A percentile compares a stretch with the other conserved stretches of the same genome.
Conservation (phyloP, 2,329 filamentous ascomycete species). For the Phaeophleospora eucalypticola region DNA sequence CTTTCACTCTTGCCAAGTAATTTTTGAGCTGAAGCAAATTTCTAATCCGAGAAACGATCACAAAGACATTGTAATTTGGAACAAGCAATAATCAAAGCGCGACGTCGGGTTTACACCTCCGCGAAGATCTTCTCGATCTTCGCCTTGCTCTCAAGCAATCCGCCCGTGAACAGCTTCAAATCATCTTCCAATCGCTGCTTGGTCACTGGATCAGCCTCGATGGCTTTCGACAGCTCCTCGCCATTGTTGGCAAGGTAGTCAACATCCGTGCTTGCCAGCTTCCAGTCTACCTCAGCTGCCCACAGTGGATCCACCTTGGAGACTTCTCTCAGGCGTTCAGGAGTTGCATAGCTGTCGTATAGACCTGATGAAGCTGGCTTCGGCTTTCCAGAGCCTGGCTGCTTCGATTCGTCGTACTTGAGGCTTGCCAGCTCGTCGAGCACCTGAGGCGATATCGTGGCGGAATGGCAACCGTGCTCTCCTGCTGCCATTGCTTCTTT, state of each 20-base stretch:
- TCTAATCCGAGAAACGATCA: no score
- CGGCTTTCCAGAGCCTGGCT: slow-evolving; percentile 16
- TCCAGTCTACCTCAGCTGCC: slow-evolving; percentile 5
- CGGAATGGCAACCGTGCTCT: no score
- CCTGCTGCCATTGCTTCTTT: no score
- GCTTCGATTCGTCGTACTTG: slow-evolving; percentile 15
- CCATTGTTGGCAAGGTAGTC: slow-evolving; percentile 20
- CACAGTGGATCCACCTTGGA: slow-evolving; percentile 16
- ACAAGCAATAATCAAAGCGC: no score
- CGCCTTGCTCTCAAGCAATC: slow-evolving; percentile 19
- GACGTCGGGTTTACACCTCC: no score
- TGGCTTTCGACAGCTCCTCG: slow-evolving; percentile 15
- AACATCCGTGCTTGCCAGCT: slow-evolving; percentile 12
- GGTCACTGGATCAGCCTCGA: slow-evolving; percentile 17
- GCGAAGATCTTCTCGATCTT: no score
- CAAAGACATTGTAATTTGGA: no score
- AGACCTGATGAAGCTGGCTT: slow-evolving; percentile 15
- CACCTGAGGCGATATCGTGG: no score
- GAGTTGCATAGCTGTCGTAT: slow-evolving; percentile 13
- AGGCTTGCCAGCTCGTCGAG: slow-evolving; percentile 27
- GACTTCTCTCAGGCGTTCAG: slow-evolving; percentile 13
- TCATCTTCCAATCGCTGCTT: slow-evolving; percentile 18
- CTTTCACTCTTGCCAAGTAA: no score
- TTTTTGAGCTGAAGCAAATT: no score
- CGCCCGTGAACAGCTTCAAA: slow-evolving; percentile 18